Conservation (phyloP, 2,329 filamentous ascomycete genomes). For the Bretziella fagacearum region DNA sequence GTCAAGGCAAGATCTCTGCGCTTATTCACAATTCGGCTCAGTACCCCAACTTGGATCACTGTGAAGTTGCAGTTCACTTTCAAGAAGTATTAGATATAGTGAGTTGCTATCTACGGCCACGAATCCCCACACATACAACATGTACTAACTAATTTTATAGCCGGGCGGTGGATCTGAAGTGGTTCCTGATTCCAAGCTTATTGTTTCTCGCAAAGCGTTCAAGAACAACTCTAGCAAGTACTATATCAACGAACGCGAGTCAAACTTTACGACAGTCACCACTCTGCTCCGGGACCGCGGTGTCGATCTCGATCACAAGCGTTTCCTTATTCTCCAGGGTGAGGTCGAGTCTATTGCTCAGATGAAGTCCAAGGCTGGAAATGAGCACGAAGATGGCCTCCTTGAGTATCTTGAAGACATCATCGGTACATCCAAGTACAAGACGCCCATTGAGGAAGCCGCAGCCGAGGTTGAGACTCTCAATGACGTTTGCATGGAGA, state of each 20-base stretch:
- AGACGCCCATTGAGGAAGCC: conserved; percentile 87
- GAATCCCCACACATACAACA: background rate
- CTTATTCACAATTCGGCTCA: conserved; percentile 93
- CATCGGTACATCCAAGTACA: conserved; percentile 97
- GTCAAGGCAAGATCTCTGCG: conserved; percentile 94
- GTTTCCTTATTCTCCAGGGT: conserved; percentile 90
- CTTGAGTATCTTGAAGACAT: conserved; percentile 97
- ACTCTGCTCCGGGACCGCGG: conserved; percentile 72
- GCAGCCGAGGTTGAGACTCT: conserved; percentile 77
- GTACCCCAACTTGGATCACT: conserved; percentile 69
- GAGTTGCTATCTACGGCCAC: conserved; percentile 17
- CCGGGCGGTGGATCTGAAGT: conserved; percentile 58
- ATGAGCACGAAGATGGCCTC: conserved; percentile 89
- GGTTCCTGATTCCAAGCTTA: conserved; percentile 65
- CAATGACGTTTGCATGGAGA: conserved; percentile 90
- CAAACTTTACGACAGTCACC: conserved; percentile 84
- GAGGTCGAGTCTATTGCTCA: conserved; percentile 98
- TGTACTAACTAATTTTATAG: conserved; percentile 20
- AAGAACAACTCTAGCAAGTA: conserved; percentile 98
- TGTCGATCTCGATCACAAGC: conserved; percentile 93
- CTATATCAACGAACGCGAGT: conserved; percentile 80
- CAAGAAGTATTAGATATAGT: conserved; percentile 81
- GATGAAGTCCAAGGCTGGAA: conserved; percentile 93
- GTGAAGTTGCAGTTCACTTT: conserved; percentile 94
- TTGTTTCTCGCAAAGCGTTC: conserved; percentile 86